These are phyloP conservation scores for Annona cherimola DNA, from an alignment of 164 flowering plant species.

Conservation along the genomic window DNA sequence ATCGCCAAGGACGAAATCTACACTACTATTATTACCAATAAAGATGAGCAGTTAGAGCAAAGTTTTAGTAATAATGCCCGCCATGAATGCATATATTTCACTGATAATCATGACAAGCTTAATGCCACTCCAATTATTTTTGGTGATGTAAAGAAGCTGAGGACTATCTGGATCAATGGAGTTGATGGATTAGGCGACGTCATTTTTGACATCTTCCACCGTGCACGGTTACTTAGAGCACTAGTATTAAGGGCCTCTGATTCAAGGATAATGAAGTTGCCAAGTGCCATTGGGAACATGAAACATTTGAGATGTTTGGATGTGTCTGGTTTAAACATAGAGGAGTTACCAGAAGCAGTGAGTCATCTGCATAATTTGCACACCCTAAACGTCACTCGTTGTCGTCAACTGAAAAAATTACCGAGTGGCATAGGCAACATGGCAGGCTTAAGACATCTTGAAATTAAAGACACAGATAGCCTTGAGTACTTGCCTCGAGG, in stretches of 20 bases:
- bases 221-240: too few relatives aligned
- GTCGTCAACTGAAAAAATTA: neutral
- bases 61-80: too few relatives aligned
- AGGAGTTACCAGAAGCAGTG: conserved; percentile 17
- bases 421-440: neutral
- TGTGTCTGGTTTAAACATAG: neutral
- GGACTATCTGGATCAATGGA: too few relatives aligned
- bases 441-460: conserved; percentile 4
- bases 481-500: neutral
- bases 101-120: too few relatives aligned
- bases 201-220: too few relatives aligned
- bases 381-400: conserved; percentile 13
- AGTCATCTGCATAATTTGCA: conserved; percentile 1
- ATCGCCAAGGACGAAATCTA: neutral
- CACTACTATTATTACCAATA: too few relatives aligned
- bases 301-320: conserved; percentile 8
- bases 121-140: too few relatives aligned
- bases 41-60: too few relatives aligned
- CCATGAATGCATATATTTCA: too few relatives aligned
- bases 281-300: conserved; percentile 1
- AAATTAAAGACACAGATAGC: neutral
- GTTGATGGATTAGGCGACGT: too few relatives aligned
- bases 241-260: too few relatives aligned
- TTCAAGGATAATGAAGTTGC: neutral
- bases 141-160: too few relatives aligned